phyloP scores from a whole-genome alignment of 331 rosid species.

The Cydonia oblonga region DNA sequence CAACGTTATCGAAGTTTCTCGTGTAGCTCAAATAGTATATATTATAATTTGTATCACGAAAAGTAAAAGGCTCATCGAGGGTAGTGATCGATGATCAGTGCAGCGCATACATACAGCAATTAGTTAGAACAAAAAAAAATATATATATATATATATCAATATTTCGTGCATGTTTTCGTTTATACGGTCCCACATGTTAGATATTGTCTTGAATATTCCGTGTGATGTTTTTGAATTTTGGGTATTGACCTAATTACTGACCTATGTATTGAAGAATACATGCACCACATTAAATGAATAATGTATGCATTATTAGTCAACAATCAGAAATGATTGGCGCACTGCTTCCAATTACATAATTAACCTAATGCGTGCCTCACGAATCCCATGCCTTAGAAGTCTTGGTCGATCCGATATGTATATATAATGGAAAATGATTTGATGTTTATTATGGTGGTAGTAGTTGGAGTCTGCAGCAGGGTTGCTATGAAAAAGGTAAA shows the following conservation, averaged over 20 bases:
- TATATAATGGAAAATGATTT: background rate
- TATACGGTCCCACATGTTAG: slow-evolving; percentile 21
- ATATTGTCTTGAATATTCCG: slow-evolving; percentile 17
- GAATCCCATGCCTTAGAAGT: background rate
- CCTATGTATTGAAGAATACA: background rate
- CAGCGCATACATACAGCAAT: background rate
- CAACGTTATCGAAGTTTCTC: too few relatives aligned
- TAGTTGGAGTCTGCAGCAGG: slow-evolving; percentile 1
- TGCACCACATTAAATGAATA: background rate
- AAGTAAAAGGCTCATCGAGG: background rate
- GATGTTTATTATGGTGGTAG: background rate
- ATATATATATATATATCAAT: too few relatives aligned
- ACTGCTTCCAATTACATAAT: background rate
- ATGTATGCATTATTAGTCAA: background rate
- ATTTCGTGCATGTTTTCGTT: background rate
- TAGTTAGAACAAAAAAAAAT: too few relatives aligned
- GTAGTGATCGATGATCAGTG: background rate
- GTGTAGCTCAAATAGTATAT: background rate
- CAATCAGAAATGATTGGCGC: background rate
- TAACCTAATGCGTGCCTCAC: background rate
- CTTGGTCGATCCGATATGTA: background rate
- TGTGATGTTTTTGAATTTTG: slow-evolving; percentile 3
- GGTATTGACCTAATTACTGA: slow-evolving; percentile 16
- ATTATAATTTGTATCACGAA: too few relatives aligned
- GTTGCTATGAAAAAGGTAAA: background rate